phyloP scores from a whole-genome alignment of 805 yeast species.

The Cyberlindnera meyerae region DNA sequence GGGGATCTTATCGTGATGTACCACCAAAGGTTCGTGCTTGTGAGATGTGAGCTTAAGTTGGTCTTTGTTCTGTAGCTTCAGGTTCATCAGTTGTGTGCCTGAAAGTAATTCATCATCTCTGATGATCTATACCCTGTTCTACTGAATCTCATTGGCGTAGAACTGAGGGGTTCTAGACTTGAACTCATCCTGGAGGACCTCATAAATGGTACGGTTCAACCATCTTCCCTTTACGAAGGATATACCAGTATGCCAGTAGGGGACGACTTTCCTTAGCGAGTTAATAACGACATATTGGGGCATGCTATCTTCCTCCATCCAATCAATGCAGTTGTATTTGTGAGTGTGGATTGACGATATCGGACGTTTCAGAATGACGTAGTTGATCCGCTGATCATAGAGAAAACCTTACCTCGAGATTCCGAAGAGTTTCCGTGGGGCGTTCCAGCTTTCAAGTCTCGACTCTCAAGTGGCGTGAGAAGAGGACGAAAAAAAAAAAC shows the following conservation, averaged over 20 bases:
- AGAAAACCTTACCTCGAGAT: no score
- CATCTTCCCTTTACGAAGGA: constrained; percentile 23
- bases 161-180: constrained; percentile 11
- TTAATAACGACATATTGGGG: constrained; percentile 5
- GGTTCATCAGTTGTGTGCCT: constrained; percentile 6
- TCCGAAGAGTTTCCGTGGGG: no score
- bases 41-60: constrained; percentile 44
- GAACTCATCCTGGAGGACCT: constrained; percentile 21
- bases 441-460: no score
- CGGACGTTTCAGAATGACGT: no score
- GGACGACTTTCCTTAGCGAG: constrained; percentile 60
- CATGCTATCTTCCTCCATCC: constrained; percentile 2
- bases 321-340: no score
- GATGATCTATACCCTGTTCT: constrained; percentile 9
- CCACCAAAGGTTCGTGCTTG: constrained; percentile 71
- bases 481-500: no score
- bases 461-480: no score
- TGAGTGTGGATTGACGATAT: no score
- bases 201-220: constrained; percentile 18
- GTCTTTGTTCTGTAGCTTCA: constrained; percentile 25
- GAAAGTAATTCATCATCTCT: constrained; percentile 2
- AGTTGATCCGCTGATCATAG: no score
- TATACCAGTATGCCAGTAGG: constrained; percentile 41
- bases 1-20: constrained; percentile 27
- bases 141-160: constrained; percentile 12